Conservation (phyloP, 75 land plant species). For the Pseudotsuga menziesii region DNA sequence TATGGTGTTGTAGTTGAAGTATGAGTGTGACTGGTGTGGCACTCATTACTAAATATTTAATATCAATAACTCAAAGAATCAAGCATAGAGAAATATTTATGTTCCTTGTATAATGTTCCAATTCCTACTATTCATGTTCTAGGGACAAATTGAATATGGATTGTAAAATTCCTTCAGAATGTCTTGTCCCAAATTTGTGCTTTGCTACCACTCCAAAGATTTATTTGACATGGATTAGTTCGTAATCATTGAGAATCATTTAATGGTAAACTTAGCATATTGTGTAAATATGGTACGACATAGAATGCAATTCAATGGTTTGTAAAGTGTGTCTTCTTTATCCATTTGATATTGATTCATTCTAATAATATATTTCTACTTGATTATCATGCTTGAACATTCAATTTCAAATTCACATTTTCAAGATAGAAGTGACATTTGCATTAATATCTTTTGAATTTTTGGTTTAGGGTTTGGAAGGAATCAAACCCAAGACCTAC, state of each 20-base stretch:
- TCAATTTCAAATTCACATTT: background rate
- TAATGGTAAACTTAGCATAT: background rate
- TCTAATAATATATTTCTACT: background rate
- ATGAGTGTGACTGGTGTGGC: slow-evolving; percentile 18
- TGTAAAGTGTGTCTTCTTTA: background rate
- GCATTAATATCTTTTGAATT: too few species aligned
- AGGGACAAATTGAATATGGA: background rate
- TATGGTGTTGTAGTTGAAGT: slow-evolving; percentile 95
- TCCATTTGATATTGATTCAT: background rate
- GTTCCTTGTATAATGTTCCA: background rate
- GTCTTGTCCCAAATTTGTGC: background rate
- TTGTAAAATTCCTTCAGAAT: background rate
- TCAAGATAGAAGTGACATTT: background rate
- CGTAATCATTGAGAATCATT: background rate
- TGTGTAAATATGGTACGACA: background rate
- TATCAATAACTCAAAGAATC: background rate
- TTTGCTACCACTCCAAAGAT: too few species aligned
- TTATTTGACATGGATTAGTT: background rate
- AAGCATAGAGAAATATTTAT: background rate
- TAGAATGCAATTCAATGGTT: background rate
- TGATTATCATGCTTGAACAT: background rate
- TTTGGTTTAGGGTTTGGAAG: too few species aligned
- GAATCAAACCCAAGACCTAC: too few species aligned
- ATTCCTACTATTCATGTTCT: background rate
- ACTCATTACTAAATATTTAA: background rate